Conservation (phyloP, 306 rosid genomes). For the Heteromeles arbutifolia region DNA sequence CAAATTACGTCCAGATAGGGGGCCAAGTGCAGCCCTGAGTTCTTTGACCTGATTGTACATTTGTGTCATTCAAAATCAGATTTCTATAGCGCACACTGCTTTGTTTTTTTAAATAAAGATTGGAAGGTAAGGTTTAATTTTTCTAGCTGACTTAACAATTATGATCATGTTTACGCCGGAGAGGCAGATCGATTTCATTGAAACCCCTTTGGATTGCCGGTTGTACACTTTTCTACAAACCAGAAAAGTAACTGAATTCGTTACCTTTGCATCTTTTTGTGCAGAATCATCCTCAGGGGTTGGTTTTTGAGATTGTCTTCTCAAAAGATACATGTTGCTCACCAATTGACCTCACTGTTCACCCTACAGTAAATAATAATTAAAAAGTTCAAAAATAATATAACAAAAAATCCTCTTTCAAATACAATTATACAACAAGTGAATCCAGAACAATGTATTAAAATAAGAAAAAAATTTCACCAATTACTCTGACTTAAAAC, state of each 20-base stretch:
- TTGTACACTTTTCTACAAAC: neutral
- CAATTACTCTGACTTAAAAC: neutral
- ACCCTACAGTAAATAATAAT: conserved; percentile 27
- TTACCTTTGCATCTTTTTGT: conserved; percentile 57
- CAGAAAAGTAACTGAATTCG: neutral
- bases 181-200: neutral
- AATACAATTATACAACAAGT: neutral
- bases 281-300: conserved; percentile 40
- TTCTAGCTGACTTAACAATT: neutral
- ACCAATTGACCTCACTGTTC: conserved; percentile 16
- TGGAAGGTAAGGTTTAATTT: neutral
- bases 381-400: neutral
- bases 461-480: neutral
- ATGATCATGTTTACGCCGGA: neutral
- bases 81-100: neutral
- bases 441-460: neutral
- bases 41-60: conserved; percentile 52
- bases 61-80: neutral
- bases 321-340: conserved; percentile 51
- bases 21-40: conserved; percentile 57
- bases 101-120: neutral
- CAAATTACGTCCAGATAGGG: conserved; percentile 51
- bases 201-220: neutral
- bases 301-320: conserved; percentile 46
- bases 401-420: neutral